These are phyloP conservation scores for Funneliformis mosseae DNA, from an alignment of 192 early-diverging fungal species.

Conservation along the genomic window DNA sequence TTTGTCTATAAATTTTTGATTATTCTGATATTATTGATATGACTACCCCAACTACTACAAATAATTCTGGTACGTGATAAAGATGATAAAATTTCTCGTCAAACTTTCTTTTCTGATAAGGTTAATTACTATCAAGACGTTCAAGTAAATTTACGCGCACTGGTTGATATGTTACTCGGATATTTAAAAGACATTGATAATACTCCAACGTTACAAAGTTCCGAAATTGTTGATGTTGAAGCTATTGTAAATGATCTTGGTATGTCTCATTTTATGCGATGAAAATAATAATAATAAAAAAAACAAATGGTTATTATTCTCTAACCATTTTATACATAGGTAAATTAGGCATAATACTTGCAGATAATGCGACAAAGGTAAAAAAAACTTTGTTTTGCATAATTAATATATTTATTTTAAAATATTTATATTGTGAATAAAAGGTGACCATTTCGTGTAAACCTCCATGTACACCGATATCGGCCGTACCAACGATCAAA, in stretches of 20 bases:
- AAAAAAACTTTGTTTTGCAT: neutral
- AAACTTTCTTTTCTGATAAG: too few species aligned
- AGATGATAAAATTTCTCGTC: too few species aligned
- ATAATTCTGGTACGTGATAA: neutral
- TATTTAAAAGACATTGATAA: conserved; percentile 5
- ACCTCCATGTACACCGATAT: conserved; percentile 42
- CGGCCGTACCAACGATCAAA: conserved; percentile 42
- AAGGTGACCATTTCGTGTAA: conserved; percentile 46
- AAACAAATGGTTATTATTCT: neutral
- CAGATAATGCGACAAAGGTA: conserved; percentile 19
- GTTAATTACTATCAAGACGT: neutral
- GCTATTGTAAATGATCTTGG: neutral
- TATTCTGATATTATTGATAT: too few species aligned
- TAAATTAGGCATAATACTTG: conserved; percentile 15
- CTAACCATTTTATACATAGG: neutral
- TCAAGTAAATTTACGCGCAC: conserved; percentile 4
- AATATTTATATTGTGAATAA: neutral
- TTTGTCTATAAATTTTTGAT: too few species aligned
- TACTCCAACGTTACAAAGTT: neutral
- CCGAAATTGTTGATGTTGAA: neutral
- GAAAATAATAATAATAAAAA: neutral
- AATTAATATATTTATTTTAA: neutral
- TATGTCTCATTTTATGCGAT: neutral
- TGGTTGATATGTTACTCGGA: conserved; percentile 18
- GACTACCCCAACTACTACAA: neutral